Evolutionary conservation across 2,329 filamentous ascomycete genomes (phyloP).

Genomic region (Colletotrichum cereale): DNA sequence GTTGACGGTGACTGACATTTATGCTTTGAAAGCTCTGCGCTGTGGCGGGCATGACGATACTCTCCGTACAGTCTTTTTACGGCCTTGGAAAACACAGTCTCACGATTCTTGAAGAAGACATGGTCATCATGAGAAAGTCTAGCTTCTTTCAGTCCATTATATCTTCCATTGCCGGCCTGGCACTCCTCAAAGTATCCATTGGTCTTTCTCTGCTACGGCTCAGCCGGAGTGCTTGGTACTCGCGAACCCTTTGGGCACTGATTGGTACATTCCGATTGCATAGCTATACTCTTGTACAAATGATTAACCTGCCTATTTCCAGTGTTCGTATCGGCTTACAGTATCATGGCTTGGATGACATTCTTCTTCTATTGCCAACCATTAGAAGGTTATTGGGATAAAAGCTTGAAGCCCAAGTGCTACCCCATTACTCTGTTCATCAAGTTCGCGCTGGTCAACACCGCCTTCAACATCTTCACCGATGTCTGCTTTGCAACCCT

Average conservation of each 20-base stretch:
- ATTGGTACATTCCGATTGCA: constrained; percentile 34
- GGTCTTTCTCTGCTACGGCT: constrained; percentile 42
- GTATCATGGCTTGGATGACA: constrained; percentile 40
- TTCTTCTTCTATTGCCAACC: constrained; percentile 24
- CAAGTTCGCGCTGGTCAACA: constrained; percentile 24
- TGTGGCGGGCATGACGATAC: constrained; percentile 47
- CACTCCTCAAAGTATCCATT: constrained; percentile 45
- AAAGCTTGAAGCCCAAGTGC: constrained; percentile 23
- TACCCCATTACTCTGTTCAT: constrained; percentile 23
- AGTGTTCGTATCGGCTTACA: constrained; percentile 43
- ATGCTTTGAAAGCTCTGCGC: constrained; percentile 45
- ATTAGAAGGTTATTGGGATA: constrained; percentile 25
- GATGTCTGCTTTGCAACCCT: constrained; percentile 57
- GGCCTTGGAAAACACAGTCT: constrained; percentile 60
- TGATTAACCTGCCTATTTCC: neutral
- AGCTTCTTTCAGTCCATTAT: constrained; percentile 61
- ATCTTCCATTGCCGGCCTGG: constrained; percentile 49
- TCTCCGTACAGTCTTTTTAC: constrained; percentile 57
- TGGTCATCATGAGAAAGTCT: constrained; percentile 54
- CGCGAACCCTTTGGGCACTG: constrained; percentile 42
- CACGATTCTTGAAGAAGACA: constrained; percentile 50
- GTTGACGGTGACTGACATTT: neutral
- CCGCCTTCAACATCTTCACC: constrained; percentile 43
- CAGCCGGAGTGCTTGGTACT: constrained; percentile 45
- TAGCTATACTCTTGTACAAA: too few relatives aligned